These are phyloP conservation scores for Plasmodium berghei DNA, from an alignment of 169 alveolate genomes.

Conservation along the genomic window DNA sequence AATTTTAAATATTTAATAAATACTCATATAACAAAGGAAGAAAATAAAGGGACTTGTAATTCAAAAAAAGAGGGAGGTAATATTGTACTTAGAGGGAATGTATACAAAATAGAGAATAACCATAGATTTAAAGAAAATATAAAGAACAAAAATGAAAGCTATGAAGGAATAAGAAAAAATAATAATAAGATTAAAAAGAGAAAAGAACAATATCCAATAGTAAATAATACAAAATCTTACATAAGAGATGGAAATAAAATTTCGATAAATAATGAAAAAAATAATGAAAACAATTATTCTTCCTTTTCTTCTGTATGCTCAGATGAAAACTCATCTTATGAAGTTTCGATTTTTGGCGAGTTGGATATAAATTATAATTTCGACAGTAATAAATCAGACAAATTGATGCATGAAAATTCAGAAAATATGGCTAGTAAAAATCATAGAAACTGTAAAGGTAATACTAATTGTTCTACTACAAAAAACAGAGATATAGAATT, in stretches of 20 bases:
- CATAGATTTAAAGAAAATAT: slow-evolving; percentile 3
- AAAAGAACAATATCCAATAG: neutral
- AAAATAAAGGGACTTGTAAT: neutral
- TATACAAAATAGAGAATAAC: slow-evolving; percentile 1
- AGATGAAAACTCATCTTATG: slow-evolving; percentile 33
- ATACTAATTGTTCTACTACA: neutral
- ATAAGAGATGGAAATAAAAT: neutral
- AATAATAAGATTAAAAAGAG: neutral
- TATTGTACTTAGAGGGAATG: slow-evolving; percentile 37
- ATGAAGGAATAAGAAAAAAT: neutral
- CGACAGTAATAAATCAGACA: neutral
- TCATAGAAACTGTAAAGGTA: neutral
- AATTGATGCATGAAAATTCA: neutral
- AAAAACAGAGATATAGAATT: neutral
- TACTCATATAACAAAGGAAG: slow-evolving; percentile 18
- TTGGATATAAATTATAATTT: slow-evolving; percentile 31
- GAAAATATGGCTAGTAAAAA: neutral
- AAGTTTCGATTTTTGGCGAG: slow-evolving; percentile 44
- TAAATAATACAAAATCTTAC: neutral
- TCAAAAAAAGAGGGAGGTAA: slow-evolving; percentile 7
- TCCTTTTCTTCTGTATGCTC: slow-evolving; percentile 9
- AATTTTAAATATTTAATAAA: slow-evolving; percentile 38
- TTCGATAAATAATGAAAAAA: neutral
- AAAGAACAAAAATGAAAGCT: slow-evolving; percentile 9
- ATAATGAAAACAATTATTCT: neutral